These are phyloP conservation scores for Ascocoryne sarcoides DNA, from an alignment of 2,329 filamentous ascomycete genomes.

Conservation along the genomic window DNA sequence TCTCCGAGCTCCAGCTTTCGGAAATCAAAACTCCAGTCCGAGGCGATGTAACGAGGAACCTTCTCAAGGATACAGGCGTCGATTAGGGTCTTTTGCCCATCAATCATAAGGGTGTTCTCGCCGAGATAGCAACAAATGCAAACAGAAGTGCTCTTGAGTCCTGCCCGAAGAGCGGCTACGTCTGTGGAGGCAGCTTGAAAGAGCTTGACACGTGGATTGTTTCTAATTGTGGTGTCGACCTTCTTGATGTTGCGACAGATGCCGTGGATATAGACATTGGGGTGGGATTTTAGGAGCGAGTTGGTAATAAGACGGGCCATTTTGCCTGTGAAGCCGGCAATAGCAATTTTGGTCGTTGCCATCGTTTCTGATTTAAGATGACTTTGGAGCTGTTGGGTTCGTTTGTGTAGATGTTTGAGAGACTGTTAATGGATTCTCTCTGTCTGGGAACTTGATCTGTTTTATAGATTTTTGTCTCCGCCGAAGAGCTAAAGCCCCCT, in stretches of 20 bases:
- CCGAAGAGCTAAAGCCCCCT: too few species aligned
- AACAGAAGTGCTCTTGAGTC: constrained; percentile 28
- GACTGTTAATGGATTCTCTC: too few species aligned
- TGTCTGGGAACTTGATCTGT: too few species aligned
- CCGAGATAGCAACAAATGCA: constrained; percentile 34
- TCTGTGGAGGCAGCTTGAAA: constrained; percentile 25
- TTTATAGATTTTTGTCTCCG: too few species aligned
- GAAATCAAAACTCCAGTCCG: constrained; percentile 35
- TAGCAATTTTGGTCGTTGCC: constrained; percentile 21
- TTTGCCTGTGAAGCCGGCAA: constrained; percentile 30
- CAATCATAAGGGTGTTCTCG: constrained; percentile 31
- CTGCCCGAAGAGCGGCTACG: constrained; percentile 18
- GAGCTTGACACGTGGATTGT: constrained; percentile 8
- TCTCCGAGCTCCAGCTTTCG: constrained; percentile 31
- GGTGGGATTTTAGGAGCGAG: constrained; percentile 22
- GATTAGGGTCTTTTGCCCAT: constrained; percentile 34
- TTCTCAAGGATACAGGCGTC: constrained; percentile 31
- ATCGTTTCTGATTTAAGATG: too few species aligned
- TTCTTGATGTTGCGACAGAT: constrained; percentile 26
- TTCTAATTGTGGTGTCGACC: constrained; percentile 12
- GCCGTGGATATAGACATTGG: constrained; percentile 24
- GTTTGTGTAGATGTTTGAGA: too few species aligned
- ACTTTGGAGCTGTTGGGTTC: too few species aligned
- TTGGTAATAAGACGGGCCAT: constrained; percentile 26
- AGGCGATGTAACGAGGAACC: constrained; percentile 33